These are phyloP conservation scores for Saccharomycopsis guyanensis DNA, from an alignment of 805 yeast genomes.

Conservation along the genomic window DNA sequence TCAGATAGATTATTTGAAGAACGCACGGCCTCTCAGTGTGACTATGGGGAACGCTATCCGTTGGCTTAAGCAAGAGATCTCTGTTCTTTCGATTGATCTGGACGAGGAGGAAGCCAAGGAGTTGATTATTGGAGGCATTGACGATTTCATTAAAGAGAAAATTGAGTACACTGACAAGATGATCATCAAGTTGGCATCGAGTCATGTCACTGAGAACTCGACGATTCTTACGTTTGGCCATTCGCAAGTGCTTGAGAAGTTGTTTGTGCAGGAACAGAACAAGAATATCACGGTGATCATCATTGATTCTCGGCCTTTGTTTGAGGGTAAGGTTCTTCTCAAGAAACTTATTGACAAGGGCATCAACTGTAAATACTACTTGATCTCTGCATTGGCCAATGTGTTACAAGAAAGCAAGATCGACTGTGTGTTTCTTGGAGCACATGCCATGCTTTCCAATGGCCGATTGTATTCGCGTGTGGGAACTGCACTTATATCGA, in stretches of 20 bases:
- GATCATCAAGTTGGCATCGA: constrained; percentile 72
- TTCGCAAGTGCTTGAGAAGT: constrained; percentile 71
- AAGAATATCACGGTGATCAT: constrained; percentile 72
- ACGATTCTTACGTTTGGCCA: constrained; percentile 84
- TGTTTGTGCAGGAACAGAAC: constrained; percentile 58
- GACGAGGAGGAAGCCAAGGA: constrained; percentile 61
- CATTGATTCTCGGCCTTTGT: constrained; percentile 89
- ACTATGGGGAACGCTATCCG: constrained; percentile 98
- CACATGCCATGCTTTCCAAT: constrained; percentile 94
- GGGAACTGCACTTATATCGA: constrained; percentile 89
- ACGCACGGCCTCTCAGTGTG: constrained; percentile 84
- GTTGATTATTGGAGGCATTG: constrained; percentile 58
- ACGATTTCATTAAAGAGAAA: constrained; percentile 75
- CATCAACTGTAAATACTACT: constrained; percentile 61
- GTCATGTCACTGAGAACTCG: constrained; percentile 66
- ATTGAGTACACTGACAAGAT: constrained; percentile 76
- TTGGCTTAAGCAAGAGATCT: constrained; percentile 92
- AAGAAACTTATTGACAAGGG: constrained; percentile 53
- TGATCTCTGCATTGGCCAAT: constrained; percentile 72
- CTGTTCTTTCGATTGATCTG: constrained; percentile 68
- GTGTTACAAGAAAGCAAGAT: constrained; percentile 64
- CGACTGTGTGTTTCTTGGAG: constrained; percentile 88
- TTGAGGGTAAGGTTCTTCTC: constrained; percentile 82
- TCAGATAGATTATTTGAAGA: constrained; percentile 86
- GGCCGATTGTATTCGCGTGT: constrained; percentile 90